Base-by-base conservation (phyloP, 2,329 filamentous ascomycete species). In the Dactylellina cionopaga region DNA sequence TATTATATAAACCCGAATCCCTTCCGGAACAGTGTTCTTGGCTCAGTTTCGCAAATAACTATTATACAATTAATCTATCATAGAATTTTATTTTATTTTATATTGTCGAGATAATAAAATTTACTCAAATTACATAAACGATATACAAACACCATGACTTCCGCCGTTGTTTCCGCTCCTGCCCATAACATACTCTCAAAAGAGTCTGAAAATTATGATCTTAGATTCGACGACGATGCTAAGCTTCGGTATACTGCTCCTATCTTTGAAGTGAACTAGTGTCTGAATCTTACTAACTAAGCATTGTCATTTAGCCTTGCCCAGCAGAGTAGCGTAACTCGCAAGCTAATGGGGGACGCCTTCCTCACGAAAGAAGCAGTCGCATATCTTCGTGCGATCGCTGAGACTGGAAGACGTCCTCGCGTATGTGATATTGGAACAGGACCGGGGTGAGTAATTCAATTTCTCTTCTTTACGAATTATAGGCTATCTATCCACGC, bases 351-450 rank as follows among this genome's bases (percentile, higher is more conserved):
- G 60, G 60, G 60, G 11, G 60, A 49, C n/a, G 27, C 25, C 4
- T 64, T 64, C 47, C 39, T 64, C 27, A 22, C 47, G 0, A 9
- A 17, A 5, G 39, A 27, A 5, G 49, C 27, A 13, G 41, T 64
- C 31, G 24, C 27, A 17, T 29, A 51, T 47, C 27, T 64, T n/a
- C 25, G 33, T 27, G 27, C 47, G 11, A 55, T 64, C n/a, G 24
- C 24, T 5, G 46, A 41, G 10, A 62, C 17, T 13, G 58, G 58
- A 22, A 51, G 31, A 37, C 25, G 49, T 2, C 58, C 58, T 15
- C 44, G 58, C 5, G 31, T 62, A 22, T 41, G 37, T 47, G 60
- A 64, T 64, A 55, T 64, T 9, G 60, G 60, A 6, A 64, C 60
- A 0, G 60, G 58, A 1, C 58, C 58, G 10, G 58, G 58, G 58